These are phyloP conservation scores for Colletotrichum filicis DNA, from an alignment of 2,329 filamentous ascomycete genomes.

Conservation along the genomic window DNA sequence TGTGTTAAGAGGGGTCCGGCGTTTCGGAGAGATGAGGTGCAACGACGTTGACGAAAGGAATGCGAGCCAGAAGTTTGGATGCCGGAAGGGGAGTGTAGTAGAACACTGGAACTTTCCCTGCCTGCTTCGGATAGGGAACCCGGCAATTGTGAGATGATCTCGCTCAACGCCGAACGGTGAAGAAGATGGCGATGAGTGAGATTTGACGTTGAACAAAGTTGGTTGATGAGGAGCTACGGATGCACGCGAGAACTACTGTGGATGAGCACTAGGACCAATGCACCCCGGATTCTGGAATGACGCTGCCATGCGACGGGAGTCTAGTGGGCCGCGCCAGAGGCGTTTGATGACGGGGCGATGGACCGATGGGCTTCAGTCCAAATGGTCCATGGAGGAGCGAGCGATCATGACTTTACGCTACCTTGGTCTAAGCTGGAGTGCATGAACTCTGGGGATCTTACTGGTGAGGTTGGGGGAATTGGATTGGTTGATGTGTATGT, in stretches of 20 bases:
- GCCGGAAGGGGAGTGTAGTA: background rate
- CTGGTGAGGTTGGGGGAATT: background rate
- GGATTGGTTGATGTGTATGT: background rate
- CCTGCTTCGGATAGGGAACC: background rate
- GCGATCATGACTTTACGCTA: background rate
- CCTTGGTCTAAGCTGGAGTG: background rate
- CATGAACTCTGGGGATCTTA: constrained; percentile 15
- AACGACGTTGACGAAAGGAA: constrained; percentile 4
- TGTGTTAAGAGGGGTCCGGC: constrained; percentile 1
- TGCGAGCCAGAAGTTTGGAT: background rate
- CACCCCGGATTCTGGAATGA: constrained; percentile 24
- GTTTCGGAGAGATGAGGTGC: constrained; percentile 21
- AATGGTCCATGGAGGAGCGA: background rate
- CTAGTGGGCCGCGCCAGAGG: constrained; percentile 2
- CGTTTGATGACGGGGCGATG: constrained; percentile 11
- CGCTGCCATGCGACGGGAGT: background rate
- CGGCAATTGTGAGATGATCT: background rate
- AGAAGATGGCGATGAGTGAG: background rate
- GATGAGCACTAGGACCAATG: background rate
- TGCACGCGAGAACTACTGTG: too few relatives aligned
- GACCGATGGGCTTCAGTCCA: constrained; percentile 14
- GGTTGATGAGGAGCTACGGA: background rate
- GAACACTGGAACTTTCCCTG: background rate
- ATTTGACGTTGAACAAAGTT: background rate
- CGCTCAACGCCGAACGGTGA: background rate